Percentiles rank a stretch among this genome's conserved stretches.
These are phyloP conservation scores for Neurospora tetraspora DNA, from an alignment of 495 filamentous ascomycete species.

Conservation along the genomic window DNA sequence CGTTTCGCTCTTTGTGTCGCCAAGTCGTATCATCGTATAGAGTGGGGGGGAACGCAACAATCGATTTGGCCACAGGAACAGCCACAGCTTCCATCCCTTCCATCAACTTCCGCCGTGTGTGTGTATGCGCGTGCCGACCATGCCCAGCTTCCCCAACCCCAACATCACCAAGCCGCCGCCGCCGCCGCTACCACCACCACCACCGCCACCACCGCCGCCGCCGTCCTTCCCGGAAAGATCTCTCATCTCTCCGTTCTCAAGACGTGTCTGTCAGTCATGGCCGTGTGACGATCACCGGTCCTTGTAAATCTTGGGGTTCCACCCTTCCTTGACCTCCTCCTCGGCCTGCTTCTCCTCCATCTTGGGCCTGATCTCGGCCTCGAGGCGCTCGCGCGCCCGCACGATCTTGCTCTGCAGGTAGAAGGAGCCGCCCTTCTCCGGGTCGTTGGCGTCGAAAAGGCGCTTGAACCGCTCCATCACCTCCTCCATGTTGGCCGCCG, in stretches of 20 bases:
- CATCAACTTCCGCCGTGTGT: not conserved
- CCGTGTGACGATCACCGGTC: slow-evolving; percentile 46
- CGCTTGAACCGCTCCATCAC: slow-evolving; percentile 86
- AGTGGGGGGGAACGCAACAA: not conserved
- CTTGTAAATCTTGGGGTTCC: slow-evolving; percentile 92
- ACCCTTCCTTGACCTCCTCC: slow-evolving; percentile 70
- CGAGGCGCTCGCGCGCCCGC: slow-evolving; percentile 81
- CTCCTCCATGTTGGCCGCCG: slow-evolving; percentile 63
- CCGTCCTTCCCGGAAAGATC: not conserved
- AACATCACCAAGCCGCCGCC: not conserved
- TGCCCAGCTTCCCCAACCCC: not conserved
- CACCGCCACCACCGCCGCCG: not conserved
- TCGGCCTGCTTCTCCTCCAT: slow-evolving; percentile 42
- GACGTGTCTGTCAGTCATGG: not conserved
- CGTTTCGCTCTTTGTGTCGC: not conserved
- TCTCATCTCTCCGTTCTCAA: not conserved
- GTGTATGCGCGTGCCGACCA: not conserved
- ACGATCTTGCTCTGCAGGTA: slow-evolving; percentile 97
- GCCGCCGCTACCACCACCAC: not conserved
- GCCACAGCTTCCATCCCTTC: not conserved
- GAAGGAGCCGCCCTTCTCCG: slow-evolving; percentile 90
- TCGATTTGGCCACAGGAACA: not conserved
- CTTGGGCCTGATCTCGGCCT: slow-evolving; percentile 57
- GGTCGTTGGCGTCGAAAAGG: slow-evolving; percentile 88
- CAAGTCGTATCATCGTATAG: not conserved